Percentiles rank a stretch among this genome's conserved stretches.
phyloP scores from a whole-genome alignment of 2,329 filamentous ascomycete genomes.

The Paraphoma chrysanthemicola region DNA sequence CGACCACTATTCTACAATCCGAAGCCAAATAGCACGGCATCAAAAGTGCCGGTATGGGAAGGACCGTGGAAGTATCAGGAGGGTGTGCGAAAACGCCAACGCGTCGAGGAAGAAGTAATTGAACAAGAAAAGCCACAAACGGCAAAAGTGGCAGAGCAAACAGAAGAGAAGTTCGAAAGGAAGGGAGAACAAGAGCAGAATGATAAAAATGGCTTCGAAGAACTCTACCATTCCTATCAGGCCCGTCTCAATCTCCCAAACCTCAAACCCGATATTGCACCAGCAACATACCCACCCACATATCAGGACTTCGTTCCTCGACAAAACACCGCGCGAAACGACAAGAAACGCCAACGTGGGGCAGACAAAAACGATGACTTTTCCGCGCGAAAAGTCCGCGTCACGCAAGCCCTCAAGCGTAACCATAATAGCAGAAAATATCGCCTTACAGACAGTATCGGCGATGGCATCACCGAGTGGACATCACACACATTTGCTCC shows the following conservation, averaged over 20 bases:
- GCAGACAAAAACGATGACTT: background rate
- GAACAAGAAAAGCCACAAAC: background rate
- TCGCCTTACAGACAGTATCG: background rate
- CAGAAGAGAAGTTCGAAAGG: too few species aligned
- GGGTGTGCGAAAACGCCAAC: background rate
- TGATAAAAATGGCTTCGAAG: too few species aligned
- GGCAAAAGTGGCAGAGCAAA: background rate
- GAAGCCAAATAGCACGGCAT: background rate
- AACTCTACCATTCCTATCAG: too few species aligned
- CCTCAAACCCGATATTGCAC: background rate
- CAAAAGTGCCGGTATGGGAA: background rate
- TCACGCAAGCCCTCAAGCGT: background rate
- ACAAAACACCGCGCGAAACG: background rate
- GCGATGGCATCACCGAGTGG: background rate
- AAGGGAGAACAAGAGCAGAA: too few species aligned
- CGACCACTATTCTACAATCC: background rate
- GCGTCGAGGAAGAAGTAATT: background rate
- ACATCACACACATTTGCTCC: too few species aligned
- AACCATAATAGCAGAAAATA: background rate
- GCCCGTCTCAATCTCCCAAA: background rate
- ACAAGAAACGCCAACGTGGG: background rate
- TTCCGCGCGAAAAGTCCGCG: background rate
- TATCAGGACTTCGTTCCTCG: background rate
- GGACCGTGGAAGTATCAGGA: background rate
- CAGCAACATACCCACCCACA: background rate